Evolutionary conservation across 257 asterid species (phyloP), one percentile per base, ranked within the genome.

Genomic region (Perilla frutescens): DNA sequence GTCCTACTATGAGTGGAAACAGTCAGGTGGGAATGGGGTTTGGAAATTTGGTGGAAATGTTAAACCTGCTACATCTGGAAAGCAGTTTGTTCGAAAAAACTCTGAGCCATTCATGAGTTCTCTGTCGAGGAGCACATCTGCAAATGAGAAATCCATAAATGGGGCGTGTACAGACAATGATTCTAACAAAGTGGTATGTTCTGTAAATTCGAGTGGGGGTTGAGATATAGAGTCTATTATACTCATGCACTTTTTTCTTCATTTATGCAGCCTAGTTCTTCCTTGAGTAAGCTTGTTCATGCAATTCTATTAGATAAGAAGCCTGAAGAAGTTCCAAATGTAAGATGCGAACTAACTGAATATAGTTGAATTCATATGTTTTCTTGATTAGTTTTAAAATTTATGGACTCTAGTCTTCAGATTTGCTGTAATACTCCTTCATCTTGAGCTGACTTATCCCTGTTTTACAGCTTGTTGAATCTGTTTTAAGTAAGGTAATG

Each of bases 31-130:
- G 74, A 82, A 68, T 75, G 99, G 98, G 31, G 82, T 84, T 7
- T 87, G 99, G 98, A 95, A 87, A 82, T 92, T 87, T 64, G 94
- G 98, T 32, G 98, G 97, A 77, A 95, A 87, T 78, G 84, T 82
- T 67, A 95, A 89, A 77, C 67, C 91, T 40, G 62, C 69, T 51
- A 73, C 89, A 70, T 79, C 89, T 49, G 84, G 88, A 32, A 95
- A 90, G 73, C 98, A 86, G 74, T 87, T 92, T 75, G 89, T 86
- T 62, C 96, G 96, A 60, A 95, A 92, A 77, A 92, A 89, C 58
- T 87, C 90, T 5, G 99, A 92, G 81, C 99, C 98, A 32, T 95
- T 95, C 83, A 83, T 82, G 29, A 80, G 77, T 69, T 89, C 89
- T 40, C 62, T 90, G 60, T 85, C 91, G 47, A 87, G 97, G 85